Base-by-base conservation (phyloP, 2,329 filamentous ascomycete species). In the Talaromyces pinophilus region DNA sequence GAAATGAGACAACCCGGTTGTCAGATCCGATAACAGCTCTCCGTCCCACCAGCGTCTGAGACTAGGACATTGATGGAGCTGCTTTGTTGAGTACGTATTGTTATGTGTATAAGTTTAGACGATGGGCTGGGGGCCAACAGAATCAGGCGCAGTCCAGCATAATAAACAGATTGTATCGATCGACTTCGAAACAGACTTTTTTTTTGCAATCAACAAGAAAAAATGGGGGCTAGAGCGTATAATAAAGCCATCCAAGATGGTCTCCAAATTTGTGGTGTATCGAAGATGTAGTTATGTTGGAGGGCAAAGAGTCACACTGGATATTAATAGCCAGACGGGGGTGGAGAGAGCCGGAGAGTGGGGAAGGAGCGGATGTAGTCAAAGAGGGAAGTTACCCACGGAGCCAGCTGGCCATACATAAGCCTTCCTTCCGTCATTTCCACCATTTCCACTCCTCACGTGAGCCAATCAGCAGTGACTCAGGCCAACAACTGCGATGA, bases 21-120 rank as follows among this genome's bases (percentile, higher is more conserved):
- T 19, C n/a, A 35, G 38, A 46, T 48, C 33, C 57, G 64, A 63
- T 33, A 71, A 66, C 33, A 54, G 15, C 50, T 57, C 52, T 35
- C 62, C 35, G 44, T 50, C 35, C 44, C 59, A 52, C 44, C 25
- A 40, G 22, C 17, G 38, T 54, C 28, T 42, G 50, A 55, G 22
- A 33, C 28, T 28, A 22, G 42, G 40, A 59, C 62, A 59, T 59
- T 42, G 54, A 64, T 48, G 62, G 52, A 35, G 61, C 61, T 42
- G 61, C 61, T 44, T 38, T 63, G 33, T 54, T 52, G 61, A 48
- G 8, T 54, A 30, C 28, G 28, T n/a, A 54, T n/a, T 33, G 50
- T 57, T 22, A 3, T 22, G 38, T 48, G 52, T 57, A 44, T n/a
- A 52, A 52, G 61, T 17, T 33, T 44, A 33, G 13, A 59, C 22